These are phyloP conservation scores for Apiospora kogelbergensis DNA, from an alignment of 2,329 filamentous ascomycete species.

Conservation along the genomic window DNA sequence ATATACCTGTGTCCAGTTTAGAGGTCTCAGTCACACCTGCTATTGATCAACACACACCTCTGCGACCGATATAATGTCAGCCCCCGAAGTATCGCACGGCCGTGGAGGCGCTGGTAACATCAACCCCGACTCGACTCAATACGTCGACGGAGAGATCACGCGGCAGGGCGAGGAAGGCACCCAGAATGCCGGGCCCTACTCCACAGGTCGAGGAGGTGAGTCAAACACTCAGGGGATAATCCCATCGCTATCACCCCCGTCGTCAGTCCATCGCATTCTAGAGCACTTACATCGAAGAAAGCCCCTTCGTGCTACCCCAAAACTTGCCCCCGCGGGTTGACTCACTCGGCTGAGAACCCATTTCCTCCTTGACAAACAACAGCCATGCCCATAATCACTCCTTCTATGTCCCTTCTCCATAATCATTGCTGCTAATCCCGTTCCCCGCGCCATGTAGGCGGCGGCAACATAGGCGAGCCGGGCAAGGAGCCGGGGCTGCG, in stretches of 20 bases:
- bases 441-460: slow-evolving; percentile 38
- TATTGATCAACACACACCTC: too few species aligned
- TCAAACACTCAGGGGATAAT: too few species aligned
- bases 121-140: slow-evolving; percentile 55
- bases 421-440: background rate
- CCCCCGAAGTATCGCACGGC: slow-evolving; percentile 32
- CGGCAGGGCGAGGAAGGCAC: slow-evolving; percentile 53
- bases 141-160: slow-evolving; percentile 63
- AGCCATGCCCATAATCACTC: too few species aligned
- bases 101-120: slow-evolving; percentile 64
- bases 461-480: slow-evolving; percentile 58
- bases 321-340: too few species aligned
- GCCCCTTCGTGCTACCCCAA: background rate
- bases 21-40: background rate
- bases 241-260: background rate
- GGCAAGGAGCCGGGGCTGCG: slow-evolving; percentile 39
- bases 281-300: background rate
- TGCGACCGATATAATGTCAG: background rate
- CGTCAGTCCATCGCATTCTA: background rate
- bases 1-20: background rate
- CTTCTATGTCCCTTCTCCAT: too few species aligned
- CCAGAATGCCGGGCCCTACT: slow-evolving; percentile 59
- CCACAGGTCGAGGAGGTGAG: slow-evolving; percentile 59
- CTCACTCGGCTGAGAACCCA: background rate
- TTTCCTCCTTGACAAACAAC: background rate